Evolutionary conservation across 306 rosid genomes (phyloP).

Genomic region (Trifolium subterraneum): DNA sequence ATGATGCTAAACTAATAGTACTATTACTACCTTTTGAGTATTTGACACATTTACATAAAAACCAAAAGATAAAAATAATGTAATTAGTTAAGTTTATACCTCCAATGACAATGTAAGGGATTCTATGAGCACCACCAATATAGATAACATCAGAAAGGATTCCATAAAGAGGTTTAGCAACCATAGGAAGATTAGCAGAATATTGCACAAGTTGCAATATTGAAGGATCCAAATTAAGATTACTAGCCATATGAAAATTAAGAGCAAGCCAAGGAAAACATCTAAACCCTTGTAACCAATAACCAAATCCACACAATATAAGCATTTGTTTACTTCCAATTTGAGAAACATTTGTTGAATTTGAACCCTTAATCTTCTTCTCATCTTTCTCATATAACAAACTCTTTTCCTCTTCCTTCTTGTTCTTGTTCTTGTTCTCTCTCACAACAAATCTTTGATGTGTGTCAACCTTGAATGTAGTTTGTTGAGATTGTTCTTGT

Average conservation of each 20-base stretch:
- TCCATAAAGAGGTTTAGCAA: slow-evolving; percentile 87
- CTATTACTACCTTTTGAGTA: not conserved
- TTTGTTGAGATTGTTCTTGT: not conserved
- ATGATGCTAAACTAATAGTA: not conserved
- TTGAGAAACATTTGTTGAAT: slow-evolving; percentile 20
- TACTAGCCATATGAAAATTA: slow-evolving; percentile 77
- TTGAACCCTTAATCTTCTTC: slow-evolving; percentile 31
- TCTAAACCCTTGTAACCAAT: slow-evolving; percentile 90
- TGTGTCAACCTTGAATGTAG: slow-evolving; percentile 34
- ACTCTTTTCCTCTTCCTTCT: slow-evolving; percentile 27
- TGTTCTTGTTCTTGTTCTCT: slow-evolving; percentile 18
- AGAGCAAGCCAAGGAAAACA: slow-evolving; percentile 95
- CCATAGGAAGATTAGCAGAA: slow-evolving; percentile 83
- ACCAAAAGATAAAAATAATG: not conserved
- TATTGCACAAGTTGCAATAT: slow-evolving; percentile 79
- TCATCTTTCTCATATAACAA: slow-evolving; percentile 42
- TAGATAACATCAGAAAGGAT: slow-evolving; percentile 76
- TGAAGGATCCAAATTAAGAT: slow-evolving; percentile 68
- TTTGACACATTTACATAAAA: not conserved
- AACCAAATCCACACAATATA: slow-evolving; percentile 81
- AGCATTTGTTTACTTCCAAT: slow-evolving; percentile 49
- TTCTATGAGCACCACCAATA: slow-evolving; percentile 78
- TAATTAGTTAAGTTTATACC: slow-evolving; percentile 47
- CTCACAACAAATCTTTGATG: slow-evolving; percentile 30
- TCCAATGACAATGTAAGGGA: slow-evolving; percentile 80